Base-by-base conservation (phyloP, 2,329 filamentous ascomycete species). In the Xylariaceae sp. region DNA sequence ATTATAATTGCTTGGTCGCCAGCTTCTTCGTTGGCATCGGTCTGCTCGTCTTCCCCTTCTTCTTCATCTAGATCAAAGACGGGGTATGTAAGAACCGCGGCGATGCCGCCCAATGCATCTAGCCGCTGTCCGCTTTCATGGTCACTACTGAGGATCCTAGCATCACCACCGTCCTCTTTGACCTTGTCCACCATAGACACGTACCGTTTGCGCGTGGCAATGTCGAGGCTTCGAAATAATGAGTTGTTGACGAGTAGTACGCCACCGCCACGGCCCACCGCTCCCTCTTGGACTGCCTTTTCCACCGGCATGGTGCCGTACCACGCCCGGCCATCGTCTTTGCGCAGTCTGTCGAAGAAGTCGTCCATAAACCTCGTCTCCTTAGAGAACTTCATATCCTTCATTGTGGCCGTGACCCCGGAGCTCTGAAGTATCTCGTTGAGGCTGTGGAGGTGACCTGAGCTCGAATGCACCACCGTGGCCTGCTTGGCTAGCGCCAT, bases 121-220 rank as follows among this genome's bases (percentile, higher is more conserved):
- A 99, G 72, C 55, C 91, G 78, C 73, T 87, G 87, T 0, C 94
- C 94, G 69, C 92, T 96, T 74, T 96, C 92, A 70, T 97, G 92
- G 66, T 95, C 87, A 64, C 88, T 92, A 70, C 92, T 97, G 26
- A 97, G 73, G n/a, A 97, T 83, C 50, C 89, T 79, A 0, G 90
- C 89, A 61, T 96, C 91, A 1, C 92, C 94, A 5, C 92, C 94
- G 59, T 90, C 86, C 2, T 85, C 85, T 60, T 85, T 84, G n/a
- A 97, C 92, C 58, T 85, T 86, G 69, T 97, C 92, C 3, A 97
- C 92, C 43, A 97, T 77, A 8, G 75, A 76, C 1, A 97, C 92
- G 78, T 92, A 97, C 59, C 85, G 81, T 68, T 86, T 88, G 61
- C 94, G 79, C 54, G 84, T 86, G 0, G 77, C 80, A 5, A 96